Conservation (phyloP, 1,139 yeast genomes). For the Taphrina confusa region DNA sequence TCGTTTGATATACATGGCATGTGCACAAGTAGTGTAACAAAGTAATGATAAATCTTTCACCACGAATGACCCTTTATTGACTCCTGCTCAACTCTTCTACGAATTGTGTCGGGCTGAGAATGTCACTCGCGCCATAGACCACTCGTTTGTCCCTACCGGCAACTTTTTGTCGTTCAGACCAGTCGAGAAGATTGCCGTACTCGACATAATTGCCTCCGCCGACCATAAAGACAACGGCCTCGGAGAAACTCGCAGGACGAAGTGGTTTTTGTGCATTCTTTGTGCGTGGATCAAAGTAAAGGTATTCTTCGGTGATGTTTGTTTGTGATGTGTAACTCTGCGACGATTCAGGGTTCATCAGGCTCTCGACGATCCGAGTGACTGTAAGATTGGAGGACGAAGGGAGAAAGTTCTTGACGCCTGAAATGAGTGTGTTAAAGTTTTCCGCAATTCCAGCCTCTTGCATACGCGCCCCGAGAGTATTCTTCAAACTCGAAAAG, state of each 20-base stretch:
- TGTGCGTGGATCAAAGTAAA: conserved; percentile 84
- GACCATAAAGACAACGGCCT: conserved; percentile 83
- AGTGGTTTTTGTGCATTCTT: conserved; percentile 55
- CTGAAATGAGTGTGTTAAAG: conserved; percentile 82
- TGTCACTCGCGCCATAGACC: conserved; percentile 83
- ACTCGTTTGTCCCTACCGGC: conserved; percentile 51
- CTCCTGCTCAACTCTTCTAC: conserved; percentile 63
- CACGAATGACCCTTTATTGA: neutral
- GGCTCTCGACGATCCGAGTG: conserved; percentile 84
- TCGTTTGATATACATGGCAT: neutral
- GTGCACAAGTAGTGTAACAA: no score
- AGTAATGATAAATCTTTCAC: no score
- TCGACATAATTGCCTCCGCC: conserved; percentile 97
- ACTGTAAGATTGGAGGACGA: conserved; percentile 84
- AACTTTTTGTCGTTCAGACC: conserved; percentile 53
- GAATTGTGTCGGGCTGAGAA: conserved; percentile 75
- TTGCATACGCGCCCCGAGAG: conserved; percentile 53
- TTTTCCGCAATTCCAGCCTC: conserved; percentile 73
- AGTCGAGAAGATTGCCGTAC: conserved; percentile 89
- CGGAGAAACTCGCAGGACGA: conserved; percentile 75
- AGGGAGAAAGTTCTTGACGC: conserved; percentile 82
- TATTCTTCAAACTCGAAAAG: conserved; percentile 57
- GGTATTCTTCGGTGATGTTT: conserved; percentile 72
- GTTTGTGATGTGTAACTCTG: conserved; percentile 25
- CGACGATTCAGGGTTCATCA: conserved; percentile 43